Base-by-base conservation (phyloP, 371 early-diverging fungal genomes). In the Capillidium rhysosporum region DNA sequence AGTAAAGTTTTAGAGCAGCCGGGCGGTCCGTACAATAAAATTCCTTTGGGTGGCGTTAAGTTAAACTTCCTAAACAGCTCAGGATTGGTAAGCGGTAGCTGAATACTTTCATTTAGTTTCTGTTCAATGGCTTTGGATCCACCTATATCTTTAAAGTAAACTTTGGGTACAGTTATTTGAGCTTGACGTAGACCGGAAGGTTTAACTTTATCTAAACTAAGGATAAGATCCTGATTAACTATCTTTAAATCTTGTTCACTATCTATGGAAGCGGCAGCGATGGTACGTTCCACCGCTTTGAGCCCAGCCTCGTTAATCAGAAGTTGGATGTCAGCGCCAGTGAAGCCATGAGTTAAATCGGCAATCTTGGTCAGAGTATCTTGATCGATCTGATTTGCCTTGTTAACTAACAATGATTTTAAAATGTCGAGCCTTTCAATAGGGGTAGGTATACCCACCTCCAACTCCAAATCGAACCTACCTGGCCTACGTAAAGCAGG, bases 1-100 rank as follows among this genome's bases (percentile, higher is more conserved):
- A 94, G 82, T 40, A 97, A 69, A 0, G 98, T 98, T 64, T 98
- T 98, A 66, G 88, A 85, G 68, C 97, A 95, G 21, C 97, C 98
- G 2, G 98, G 97, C 2, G 98, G 98, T 1, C 98, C 98, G 61
- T 96, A 98, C 14, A 98, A 64, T 18, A 98, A 65, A 40, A 97
- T 79, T 0, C 98, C 98, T 64, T 92, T 96, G 10, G 97, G 94
- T 10, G 98, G 97, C 5, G 78, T 71, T 51, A 97, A 89, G 1
- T 88, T 87, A 63, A 93, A 75, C 14, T 84, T 70, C 10, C 60
- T 58, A 69, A 97, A 98, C 5, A 83, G 76, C 46, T 89, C 87
- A 0, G 93, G 88, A 65, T 93, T 92, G 70, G 84, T 76, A 9
- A 99, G 63, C 1, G 99, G 99, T 86, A 98, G 93, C 66, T 98